Percentiles rank a stretch among this genome's conserved stretches.
Evolutionary conservation across 2,329 filamentous ascomycete genomes (phyloP).

Genomic region (Epichloe gansuensis): DNA sequence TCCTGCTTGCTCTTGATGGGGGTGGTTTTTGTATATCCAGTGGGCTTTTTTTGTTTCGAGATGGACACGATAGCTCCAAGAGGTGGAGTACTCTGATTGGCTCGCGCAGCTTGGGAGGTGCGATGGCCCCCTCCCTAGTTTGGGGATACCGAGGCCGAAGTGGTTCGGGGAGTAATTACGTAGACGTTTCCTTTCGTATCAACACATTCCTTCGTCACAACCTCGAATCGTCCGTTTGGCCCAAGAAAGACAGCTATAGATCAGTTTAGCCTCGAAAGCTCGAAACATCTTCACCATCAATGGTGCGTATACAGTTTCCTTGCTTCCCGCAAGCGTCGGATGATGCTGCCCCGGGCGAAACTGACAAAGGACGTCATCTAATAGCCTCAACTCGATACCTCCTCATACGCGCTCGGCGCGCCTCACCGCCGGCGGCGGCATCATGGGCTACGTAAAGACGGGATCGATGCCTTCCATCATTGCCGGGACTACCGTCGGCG

Average conservation of each 20-base stretch:
- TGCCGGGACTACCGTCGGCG: constrained; percentile 73
- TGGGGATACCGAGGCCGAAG: too few species aligned
- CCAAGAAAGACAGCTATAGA: too few species aligned
- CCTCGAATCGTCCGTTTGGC: too few species aligned
- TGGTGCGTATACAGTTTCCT: neutral
- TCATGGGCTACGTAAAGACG: constrained; percentile 74
- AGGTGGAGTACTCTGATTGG: constrained; percentile 20
- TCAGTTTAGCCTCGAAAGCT: neutral
- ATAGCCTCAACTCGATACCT: constrained; percentile 27
- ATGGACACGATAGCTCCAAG: constrained; percentile 26
- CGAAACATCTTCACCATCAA: neutral
- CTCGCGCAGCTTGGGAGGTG: neutral
- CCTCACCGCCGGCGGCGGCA: constrained; percentile 78
- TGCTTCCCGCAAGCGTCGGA: neutral
- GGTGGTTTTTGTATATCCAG: neutral
- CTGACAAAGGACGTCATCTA: neutral
- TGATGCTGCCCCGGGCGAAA: too few species aligned
- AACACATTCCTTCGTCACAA: too few species aligned
- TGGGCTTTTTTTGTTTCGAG: too few species aligned
- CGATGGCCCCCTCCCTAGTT: too few species aligned
- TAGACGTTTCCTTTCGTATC: constrained; percentile 3
- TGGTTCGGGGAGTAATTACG: too few species aligned
- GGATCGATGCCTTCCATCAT: constrained; percentile 77
- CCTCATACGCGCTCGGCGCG: constrained; percentile 67
- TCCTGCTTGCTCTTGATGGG: neutral